phyloP scores from a whole-genome alignment of 495 filamentous ascomycete genomes.

The Immersiella caudata region DNA sequence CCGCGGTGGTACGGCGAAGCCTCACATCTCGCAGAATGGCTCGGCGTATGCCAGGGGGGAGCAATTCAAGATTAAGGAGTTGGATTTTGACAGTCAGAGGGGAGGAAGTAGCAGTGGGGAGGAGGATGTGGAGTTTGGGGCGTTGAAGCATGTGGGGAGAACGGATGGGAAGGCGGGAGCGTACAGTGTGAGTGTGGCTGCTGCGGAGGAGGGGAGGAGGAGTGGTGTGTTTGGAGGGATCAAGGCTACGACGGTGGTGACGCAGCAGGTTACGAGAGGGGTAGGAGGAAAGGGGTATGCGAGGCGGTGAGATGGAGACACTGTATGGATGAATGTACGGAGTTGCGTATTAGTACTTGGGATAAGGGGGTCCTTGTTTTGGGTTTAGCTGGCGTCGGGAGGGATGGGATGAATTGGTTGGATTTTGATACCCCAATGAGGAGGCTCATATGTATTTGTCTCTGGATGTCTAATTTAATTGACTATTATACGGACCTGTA shows the following conservation, averaged over 20 bases:
- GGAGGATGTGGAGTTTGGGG: conserved; percentile 9
- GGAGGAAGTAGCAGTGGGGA: conserved; percentile 2
- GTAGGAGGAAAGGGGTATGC: neutral
- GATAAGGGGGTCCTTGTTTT: neutral
- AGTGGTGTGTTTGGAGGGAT: conserved; percentile 11
- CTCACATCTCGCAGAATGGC: neutral
- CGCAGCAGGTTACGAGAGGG: conserved; percentile 14
- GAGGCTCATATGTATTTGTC: neutral
- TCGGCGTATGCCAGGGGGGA: neutral
- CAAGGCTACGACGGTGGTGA: conserved; percentile 22
- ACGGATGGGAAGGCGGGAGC: neutral
- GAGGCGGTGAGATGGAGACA: neutral
- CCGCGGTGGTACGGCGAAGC: neutral
- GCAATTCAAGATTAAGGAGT: neutral
- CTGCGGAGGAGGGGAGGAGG: neutral
- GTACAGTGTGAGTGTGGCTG: conserved; percentile 14
- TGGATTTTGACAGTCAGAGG: neutral
- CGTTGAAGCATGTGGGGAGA: neutral
- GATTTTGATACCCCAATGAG: neutral
- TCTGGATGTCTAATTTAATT: neutral
- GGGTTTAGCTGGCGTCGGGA: neutral
- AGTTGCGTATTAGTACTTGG: neutral
- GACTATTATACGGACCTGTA: too few species aligned
- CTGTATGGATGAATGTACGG: neutral
- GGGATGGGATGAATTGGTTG: neutral